Conservation (phyloP, 305 asterid species). For the Salvia sclarea region DNA sequence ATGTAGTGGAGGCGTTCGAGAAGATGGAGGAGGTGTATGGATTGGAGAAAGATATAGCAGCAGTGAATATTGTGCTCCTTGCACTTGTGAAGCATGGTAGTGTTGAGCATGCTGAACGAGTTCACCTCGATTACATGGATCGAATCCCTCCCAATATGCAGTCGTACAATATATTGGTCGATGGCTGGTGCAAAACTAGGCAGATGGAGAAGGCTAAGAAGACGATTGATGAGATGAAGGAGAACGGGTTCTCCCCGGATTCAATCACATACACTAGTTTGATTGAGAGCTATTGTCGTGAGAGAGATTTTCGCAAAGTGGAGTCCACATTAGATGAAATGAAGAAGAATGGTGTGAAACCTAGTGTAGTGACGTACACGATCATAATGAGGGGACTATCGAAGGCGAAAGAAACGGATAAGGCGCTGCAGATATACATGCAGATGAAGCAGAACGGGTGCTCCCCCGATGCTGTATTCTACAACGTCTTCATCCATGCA, state of each 20-base stretch:
- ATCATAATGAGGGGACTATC: slow-evolving; percentile 59
- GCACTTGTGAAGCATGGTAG: slow-evolving; percentile 67
- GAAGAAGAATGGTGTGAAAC: slow-evolving; percentile 53
- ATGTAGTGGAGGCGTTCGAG: slow-evolving; percentile 55
- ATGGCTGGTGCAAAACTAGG: slow-evolving; percentile 85
- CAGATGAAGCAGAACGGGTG: slow-evolving; percentile 63
- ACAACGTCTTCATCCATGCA: slow-evolving; percentile 48
- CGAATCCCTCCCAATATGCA: slow-evolving; percentile 46
- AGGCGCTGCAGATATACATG: slow-evolving; percentile 66
- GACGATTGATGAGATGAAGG: slow-evolving; percentile 59
- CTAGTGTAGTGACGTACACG: slow-evolving; percentile 69
- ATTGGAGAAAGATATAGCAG: slow-evolving; percentile 42
- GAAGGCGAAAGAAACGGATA: slow-evolving; percentile 63
- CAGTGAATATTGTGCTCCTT: slow-evolving; percentile 57
- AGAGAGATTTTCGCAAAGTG: slow-evolving; percentile 74
- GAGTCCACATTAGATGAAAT: slow-evolving; percentile 59
- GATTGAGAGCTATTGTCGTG: slow-evolving; percentile 70
- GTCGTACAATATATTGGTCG: slow-evolving; percentile 68
- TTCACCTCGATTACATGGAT: slow-evolving; percentile 46
- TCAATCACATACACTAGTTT: slow-evolving; percentile 57
- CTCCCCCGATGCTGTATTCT: slow-evolving; percentile 64
- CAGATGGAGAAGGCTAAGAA: slow-evolving; percentile 60
- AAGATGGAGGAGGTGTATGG: slow-evolving; percentile 53
- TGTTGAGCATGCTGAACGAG: slow-evolving; percentile 72
- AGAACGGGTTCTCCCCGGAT: slow-evolving; percentile 57